A percentile compares a stretch with the other conserved stretches of the same genome.
Evolutionary conservation across 179 eudicot species (phyloP).

Genomic region (Amaranthus tricolor): DNA sequence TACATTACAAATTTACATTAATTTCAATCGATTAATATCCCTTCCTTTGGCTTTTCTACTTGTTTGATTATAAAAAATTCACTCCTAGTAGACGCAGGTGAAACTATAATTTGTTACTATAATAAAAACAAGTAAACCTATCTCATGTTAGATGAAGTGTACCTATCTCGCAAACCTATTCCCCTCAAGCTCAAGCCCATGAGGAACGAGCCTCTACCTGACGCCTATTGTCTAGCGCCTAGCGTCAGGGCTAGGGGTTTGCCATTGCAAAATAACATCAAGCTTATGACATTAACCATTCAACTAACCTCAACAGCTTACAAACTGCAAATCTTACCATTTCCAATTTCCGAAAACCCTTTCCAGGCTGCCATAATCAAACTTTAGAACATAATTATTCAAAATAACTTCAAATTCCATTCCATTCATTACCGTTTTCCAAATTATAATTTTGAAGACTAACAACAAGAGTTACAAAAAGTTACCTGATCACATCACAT

Average conservation of each 20-base stretch:
- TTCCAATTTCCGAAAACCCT: background rate
- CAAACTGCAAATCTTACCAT: background rate
- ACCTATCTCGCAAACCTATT: background rate
- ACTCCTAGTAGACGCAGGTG: background rate
- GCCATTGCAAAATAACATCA: background rate
- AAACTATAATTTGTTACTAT: background rate
- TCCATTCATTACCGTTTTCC: background rate
- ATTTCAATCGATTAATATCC: background rate
- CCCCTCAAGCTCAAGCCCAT: background rate
- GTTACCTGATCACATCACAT: background rate
- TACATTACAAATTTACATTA: background rate
- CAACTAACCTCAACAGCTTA: background rate
- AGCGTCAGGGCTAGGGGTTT: too few species aligned
- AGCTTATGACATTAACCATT: background rate
- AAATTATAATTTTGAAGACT: background rate
- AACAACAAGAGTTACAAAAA: background rate
- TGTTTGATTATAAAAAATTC: background rate
- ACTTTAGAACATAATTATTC: too few species aligned
- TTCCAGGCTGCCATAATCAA: background rate
- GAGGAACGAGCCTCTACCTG: background rate
- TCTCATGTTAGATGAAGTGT: background rate
- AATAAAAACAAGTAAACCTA: background rate
- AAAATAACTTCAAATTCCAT: background rate
- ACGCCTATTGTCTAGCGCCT: too few species aligned
- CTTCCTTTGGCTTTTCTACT: background rate